Conservation (phyloP, 2,329 filamentous ascomycete genomes). For the Phyllosticta citribraziliensis region DNA sequence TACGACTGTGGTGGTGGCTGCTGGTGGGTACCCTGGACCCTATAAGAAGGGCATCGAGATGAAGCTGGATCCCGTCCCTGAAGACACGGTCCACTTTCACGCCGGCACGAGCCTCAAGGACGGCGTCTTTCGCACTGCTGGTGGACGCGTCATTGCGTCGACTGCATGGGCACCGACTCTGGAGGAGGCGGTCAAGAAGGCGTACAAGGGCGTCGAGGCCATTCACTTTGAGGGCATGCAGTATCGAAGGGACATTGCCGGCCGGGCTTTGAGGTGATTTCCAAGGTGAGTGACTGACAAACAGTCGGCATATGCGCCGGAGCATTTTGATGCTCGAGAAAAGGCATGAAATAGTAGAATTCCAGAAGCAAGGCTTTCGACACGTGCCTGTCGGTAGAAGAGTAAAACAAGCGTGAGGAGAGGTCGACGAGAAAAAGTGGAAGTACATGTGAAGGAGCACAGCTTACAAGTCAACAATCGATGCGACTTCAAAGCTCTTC, state of each 20-base stretch:
- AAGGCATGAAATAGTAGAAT: too few relatives aligned
- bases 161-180: conserved; percentile 69
- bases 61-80: conserved; percentile 42
- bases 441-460: too few relatives aligned
- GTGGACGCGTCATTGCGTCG: conserved; percentile 89
- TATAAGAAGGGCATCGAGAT: conserved; percentile 72
- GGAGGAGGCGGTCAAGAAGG: conserved; percentile 71
- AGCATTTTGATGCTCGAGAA: too few relatives aligned
- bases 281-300: neutral
- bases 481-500: too few relatives aligned
- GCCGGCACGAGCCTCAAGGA: conserved; percentile 66
- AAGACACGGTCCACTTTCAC: conserved; percentile 70
- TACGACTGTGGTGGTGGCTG: conserved; percentile 88
- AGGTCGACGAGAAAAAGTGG: too few relatives aligned
- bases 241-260: conserved; percentile 83
- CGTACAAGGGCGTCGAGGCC: conserved; percentile 72
- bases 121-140: conserved; percentile 60
- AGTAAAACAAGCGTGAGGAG: too few relatives aligned
- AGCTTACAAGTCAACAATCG: too few relatives aligned
- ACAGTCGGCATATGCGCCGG: neutral
- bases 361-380: too few relatives aligned
- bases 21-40: conserved; percentile 74
- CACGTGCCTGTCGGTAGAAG: too few relatives aligned
- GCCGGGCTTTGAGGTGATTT: conserved; percentile 30
- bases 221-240: conserved; percentile 86